Conservation (phyloP, 2,329 filamentous ascomycete species). For the Zymoseptoria crescenta region DNA sequence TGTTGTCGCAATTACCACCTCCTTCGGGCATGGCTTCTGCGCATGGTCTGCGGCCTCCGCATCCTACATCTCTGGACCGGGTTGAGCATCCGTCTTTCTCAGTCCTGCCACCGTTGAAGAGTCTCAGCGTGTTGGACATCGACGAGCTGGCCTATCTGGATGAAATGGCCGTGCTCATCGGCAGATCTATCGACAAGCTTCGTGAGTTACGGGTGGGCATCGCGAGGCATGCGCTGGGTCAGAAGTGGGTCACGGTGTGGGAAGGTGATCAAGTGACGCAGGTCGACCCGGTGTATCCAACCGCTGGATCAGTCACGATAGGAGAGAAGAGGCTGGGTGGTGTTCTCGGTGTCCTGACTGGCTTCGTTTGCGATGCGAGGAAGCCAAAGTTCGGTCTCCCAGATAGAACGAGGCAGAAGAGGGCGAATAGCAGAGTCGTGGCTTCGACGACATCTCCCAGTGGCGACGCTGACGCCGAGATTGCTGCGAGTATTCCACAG, state of each 20-base stretch:
- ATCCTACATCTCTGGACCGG: slow-evolving; percentile 36
- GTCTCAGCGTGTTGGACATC: slow-evolving; percentile 69
- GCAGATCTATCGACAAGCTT: slow-evolving; percentile 57
- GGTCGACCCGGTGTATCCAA: slow-evolving; percentile 53
- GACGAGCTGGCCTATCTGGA: slow-evolving; percentile 77
- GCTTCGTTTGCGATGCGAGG: slow-evolving; percentile 55
- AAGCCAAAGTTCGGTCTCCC: slow-evolving; percentile 22
- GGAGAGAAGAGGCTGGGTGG: slow-evolving; percentile 59
- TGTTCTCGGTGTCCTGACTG: slow-evolving; percentile 60
- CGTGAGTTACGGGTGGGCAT: slow-evolving; percentile 69
- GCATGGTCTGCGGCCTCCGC: slow-evolving; percentile 11
- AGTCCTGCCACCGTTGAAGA: slow-evolving; percentile 65
- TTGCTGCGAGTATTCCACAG: background rate
- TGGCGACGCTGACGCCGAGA: background rate
- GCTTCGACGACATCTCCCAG: background rate
- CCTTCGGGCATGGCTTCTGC: slow-evolving; percentile 6
- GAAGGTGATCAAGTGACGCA: slow-evolving; percentile 56
- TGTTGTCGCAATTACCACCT: slow-evolving; percentile 5
- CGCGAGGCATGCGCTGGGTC: slow-evolving; percentile 45
- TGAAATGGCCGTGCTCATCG: slow-evolving; percentile 71
- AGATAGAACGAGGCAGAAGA: slow-evolving; percentile 11
- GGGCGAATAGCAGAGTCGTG: background rate
- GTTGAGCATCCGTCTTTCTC: slow-evolving; percentile 77
- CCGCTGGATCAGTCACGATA: slow-evolving; percentile 40
- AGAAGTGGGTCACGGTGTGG: slow-evolving; percentile 55